These are phyloP conservation scores for Polytolypa hystricis DNA, from an alignment of 2,329 filamentous ascomycete genomes.

Conservation along the genomic window DNA sequence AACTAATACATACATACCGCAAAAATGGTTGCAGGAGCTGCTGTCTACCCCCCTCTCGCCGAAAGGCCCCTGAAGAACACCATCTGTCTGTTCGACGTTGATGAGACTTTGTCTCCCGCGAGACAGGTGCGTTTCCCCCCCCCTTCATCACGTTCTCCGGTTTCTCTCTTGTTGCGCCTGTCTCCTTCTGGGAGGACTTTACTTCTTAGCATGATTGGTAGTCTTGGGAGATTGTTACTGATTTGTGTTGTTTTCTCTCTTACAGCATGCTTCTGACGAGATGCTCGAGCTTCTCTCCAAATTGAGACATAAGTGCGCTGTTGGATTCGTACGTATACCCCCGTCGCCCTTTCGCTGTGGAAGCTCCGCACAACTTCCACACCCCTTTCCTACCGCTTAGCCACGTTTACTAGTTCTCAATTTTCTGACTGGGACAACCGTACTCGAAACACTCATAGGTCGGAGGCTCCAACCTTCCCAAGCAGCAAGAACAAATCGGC, in stretches of 20 bases:
- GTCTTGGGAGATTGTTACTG: no score
- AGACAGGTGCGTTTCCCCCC: slow-evolving; percentile 50
- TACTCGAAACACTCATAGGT: no score
- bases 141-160: neutral
- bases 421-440: slow-evolving; percentile 8
- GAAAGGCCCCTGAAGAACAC: slow-evolving; percentile 85
- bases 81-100: slow-evolving; percentile 91
- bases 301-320: slow-evolving; percentile 77
- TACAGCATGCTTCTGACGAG: slow-evolving; percentile 59
- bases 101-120: slow-evolving; percentile 78
- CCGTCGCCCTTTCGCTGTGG: neutral
- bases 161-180: neutral
- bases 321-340: slow-evolving; percentile 54
- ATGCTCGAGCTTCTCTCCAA: slow-evolving; percentile 70
- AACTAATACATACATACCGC: slow-evolving; percentile 1
- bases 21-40: slow-evolving; percentile 9
- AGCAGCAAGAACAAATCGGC: slow-evolving; percentile 95
- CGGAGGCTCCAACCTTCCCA: slow-evolving; percentile 79
- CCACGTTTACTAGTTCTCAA: no score
- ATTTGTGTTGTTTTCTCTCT: no score
- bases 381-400: no score
- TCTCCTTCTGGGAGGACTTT: no score
- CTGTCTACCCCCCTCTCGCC: slow-evolving; percentile 58
- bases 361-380: neutral
- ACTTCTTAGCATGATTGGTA: no score